Conservation (phyloP, 2,329 filamentous ascomycete species). For the Didymella pomorum region DNA sequence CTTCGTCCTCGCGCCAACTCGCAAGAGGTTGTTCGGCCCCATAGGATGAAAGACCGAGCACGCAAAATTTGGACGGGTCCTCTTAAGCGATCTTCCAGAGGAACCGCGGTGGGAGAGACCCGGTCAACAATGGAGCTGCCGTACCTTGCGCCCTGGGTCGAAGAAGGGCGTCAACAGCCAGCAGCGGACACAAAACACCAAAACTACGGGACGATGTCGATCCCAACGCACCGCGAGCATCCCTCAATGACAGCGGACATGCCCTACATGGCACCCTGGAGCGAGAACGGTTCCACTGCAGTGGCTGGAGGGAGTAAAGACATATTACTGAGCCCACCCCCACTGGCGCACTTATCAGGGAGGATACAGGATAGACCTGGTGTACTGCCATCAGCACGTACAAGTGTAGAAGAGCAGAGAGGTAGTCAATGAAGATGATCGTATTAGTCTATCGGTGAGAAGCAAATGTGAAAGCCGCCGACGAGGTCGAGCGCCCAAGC, state of each 20-base stretch:
- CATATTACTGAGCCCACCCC: background rate
- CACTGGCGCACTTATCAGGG: background rate
- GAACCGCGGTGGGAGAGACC: background rate
- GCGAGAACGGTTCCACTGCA: background rate
- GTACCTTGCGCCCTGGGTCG: background rate
- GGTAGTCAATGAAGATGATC: background rate
- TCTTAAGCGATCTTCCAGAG: background rate
- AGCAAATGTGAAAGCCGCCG: background rate
- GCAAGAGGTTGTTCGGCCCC: no score
- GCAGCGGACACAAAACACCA: background rate
- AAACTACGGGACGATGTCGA: background rate
- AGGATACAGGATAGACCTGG: background rate
- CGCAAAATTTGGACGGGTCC: background rate
- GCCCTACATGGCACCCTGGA: background rate
- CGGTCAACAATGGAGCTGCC: background rate
- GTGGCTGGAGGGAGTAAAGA: background rate
- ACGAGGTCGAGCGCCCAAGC: background rate
- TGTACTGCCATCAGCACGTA: background rate
- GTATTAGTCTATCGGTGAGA: background rate
- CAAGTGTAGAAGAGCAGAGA: background rate
- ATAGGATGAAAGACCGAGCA: no score
- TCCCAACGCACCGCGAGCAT: background rate
- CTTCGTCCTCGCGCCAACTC: no score
- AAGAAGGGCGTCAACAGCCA: background rate
- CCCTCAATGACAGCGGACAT: background rate